Conservation (phyloP, 345 rosid genomes). For the Sonneratia alba region DNA sequence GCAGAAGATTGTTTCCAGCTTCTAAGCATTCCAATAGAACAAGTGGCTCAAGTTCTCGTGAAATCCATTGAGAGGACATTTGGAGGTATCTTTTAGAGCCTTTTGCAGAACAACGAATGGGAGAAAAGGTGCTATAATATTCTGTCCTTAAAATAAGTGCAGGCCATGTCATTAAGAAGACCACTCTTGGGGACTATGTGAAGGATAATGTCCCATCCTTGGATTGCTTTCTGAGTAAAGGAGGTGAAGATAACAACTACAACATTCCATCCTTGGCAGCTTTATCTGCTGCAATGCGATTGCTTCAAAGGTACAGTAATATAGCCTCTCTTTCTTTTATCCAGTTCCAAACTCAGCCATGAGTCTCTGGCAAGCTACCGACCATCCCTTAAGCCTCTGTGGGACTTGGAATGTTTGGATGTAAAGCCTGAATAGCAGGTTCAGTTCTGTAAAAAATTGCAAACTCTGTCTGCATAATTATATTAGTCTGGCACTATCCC, state of each 20-base stretch:
- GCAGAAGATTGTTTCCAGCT: conserved; percentile 68
- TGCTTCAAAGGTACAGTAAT: conserved; percentile 45
- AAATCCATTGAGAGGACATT: conserved; percentile 47
- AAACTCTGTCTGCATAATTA: not conserved
- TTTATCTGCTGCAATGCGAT: conserved; percentile 63
- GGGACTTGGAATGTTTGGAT: not conserved
- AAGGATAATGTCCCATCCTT: conserved; percentile 58
- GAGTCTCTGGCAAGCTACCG: not conserved
- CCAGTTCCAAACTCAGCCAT: not conserved
- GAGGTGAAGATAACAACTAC: conserved; percentile 22
- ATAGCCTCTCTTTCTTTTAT: not conserved
- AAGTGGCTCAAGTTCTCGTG: conserved; percentile 36
- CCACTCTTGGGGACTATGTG: conserved; percentile 49
- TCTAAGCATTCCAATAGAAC: conserved; percentile 47
- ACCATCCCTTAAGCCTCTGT: not conserved
- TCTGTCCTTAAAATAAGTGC: not conserved
- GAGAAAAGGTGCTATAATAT: not conserved
- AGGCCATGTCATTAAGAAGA: conserved; percentile 46
- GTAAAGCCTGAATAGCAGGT: not conserved
- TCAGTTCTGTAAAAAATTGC: not conserved
- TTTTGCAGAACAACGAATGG: not conserved
- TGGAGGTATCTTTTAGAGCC: conserved; percentile 49
- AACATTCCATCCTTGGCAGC: conserved; percentile 63
- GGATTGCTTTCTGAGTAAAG: conserved; percentile 45
- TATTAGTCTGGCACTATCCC: not conserved